A percentile compares a stretch with the other conserved stretches of the same genome.
These are phyloP conservation scores for Vinca minor DNA, from an alignment of 257 asterid species.

Conservation along the genomic window DNA sequence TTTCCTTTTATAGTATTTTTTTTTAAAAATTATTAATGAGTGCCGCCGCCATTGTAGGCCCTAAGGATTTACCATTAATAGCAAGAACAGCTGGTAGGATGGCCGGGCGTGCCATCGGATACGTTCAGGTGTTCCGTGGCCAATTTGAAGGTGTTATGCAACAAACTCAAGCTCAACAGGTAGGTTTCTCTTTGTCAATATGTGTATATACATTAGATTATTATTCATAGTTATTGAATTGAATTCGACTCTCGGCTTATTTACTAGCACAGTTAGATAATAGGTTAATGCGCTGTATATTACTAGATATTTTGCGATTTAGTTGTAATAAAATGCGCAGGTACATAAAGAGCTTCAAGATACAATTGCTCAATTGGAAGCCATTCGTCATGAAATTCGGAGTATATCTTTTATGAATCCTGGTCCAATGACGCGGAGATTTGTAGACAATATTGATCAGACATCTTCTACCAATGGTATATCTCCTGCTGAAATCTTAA, in stretches of 20 bases:
- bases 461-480: slow-evolving; percentile 34
- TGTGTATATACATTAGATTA: too few species aligned
- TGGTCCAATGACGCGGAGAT: slow-evolving; percentile 58
- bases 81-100: slow-evolving; percentile 76
- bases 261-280: too few species aligned
- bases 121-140: slow-evolving; percentile 82
- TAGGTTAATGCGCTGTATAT: too few species aligned
- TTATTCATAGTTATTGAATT: neutral
- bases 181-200: slow-evolving; percentile 15
- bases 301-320: neutral
- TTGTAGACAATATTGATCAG: slow-evolving; percentile 50
- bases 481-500: slow-evolving; percentile 10
- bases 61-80: slow-evolving; percentile 72
- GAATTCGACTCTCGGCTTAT: neutral
- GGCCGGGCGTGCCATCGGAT: slow-evolving; percentile 76
- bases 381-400: slow-evolving; percentile 75
- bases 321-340: slow-evolving; percentile 27
- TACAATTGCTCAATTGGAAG: slow-evolving; percentile 74
- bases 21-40: neutral
- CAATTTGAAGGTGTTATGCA: slow-evolving; percentile 79
- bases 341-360: slow-evolving; percentile 91
- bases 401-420: slow-evolving; percentile 66
- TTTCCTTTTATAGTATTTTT: neutral
- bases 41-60: slow-evolving; percentile 34
- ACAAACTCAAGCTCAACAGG: slow-evolving; percentile 85